These are phyloP conservation scores for Diaporthe vexans DNA, from an alignment of 2,329 filamentous ascomycete genomes.

Conservation along the genomic window DNA sequence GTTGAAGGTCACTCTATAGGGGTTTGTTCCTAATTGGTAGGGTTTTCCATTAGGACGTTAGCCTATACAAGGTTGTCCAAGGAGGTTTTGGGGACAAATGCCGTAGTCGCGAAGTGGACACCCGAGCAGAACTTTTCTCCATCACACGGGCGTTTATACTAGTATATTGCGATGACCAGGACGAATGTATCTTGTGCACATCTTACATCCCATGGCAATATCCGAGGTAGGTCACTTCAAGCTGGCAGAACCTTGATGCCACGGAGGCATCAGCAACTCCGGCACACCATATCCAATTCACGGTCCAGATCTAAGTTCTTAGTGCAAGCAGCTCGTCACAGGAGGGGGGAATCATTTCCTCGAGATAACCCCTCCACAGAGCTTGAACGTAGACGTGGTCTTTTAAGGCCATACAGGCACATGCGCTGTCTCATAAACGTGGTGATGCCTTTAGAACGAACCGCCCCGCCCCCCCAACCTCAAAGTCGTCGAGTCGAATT, in stretches of 20 bases:
- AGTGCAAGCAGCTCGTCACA: not conserved
- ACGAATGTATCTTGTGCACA: not conserved
- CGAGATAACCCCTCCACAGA: too few species aligned
- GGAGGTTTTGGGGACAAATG: too few species aligned
- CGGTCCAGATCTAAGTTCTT: not conserved
- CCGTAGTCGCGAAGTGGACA: too few species aligned
- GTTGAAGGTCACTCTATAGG: too few species aligned
- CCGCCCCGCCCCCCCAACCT: not conserved
- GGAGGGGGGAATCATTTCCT: not conserved
- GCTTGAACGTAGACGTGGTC: not conserved
- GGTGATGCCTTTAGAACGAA: not conserved
- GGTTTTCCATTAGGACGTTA: too few species aligned
- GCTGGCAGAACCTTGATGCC: not conserved
- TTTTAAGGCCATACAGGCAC: not conserved
- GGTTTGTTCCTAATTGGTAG: too few species aligned
- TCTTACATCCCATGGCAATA: too few species aligned
- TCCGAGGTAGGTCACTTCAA: not conserved
- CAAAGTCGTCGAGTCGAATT: not conserved
- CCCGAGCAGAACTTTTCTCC: too few species aligned
- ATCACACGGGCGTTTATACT: too few species aligned
- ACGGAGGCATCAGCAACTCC: not conserved
- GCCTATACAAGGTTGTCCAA: too few species aligned
- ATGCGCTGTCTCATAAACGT: not conserved
- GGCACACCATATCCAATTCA: not conserved
- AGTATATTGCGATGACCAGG: not conserved